These are phyloP conservation scores for Backusella psychrophila DNA, from an alignment of 192 early-diverging fungal genomes.

Conservation along the genomic window DNA sequence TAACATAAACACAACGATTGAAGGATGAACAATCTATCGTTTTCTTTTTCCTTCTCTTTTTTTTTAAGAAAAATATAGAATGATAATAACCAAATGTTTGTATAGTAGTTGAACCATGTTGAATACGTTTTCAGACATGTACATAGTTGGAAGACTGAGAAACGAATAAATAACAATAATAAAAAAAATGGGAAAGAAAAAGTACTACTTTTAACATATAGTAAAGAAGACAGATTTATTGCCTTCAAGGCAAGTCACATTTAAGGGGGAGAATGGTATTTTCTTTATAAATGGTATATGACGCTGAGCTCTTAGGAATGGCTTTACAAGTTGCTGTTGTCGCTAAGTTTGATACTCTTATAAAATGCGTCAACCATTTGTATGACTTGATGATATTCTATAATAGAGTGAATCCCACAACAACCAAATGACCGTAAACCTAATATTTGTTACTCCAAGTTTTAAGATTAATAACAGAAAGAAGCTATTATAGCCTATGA, in stretches of 20 bases:
- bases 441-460: neutral
- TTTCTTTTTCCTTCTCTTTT: no score
- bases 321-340: no score
- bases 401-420: neutral
- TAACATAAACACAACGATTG: no score
- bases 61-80: no score
- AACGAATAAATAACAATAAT: neutral
- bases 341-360: neutral
- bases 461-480: neutral
- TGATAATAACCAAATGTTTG: no score
- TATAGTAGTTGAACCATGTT: no score
- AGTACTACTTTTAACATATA: neutral
- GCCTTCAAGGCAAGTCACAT: neutral
- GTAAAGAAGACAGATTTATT: neutral
- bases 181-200: neutral
- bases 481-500: no score
- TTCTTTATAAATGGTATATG: no score
- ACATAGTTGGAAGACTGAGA: neutral
- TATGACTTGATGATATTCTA: neutral
- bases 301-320: no score
- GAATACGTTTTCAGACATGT: neutral
- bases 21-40: no score
- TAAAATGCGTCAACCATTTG: neutral
- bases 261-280: neutral
- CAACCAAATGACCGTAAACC: neutral